Evolutionary conservation across 371 early-diverging fungal species (phyloP), one percentile per base, ranked within the genome.

Genomic region (Furculomyces boomerangus): DNA sequence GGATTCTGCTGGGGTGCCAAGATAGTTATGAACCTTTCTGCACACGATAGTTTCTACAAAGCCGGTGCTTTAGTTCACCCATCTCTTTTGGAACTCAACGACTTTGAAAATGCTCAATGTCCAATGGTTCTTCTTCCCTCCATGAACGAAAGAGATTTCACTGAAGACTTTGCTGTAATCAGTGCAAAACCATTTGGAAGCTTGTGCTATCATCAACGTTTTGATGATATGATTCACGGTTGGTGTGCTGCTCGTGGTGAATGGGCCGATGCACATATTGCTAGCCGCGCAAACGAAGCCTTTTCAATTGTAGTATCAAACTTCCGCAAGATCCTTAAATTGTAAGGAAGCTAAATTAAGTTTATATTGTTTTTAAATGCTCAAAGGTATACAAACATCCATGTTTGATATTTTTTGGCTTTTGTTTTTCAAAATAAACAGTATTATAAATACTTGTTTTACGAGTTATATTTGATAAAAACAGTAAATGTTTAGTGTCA

Each of bases 1-100:
- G 84, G 82, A n/a, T 79, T 79, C 67, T 81, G 82, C 70, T 80
- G 81, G 81, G 81, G 80, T 51, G 78, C 68, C 18, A 74, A 76
- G 56, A 54, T 68, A 18, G 66, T 59, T 7, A 56, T 70, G 16
- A 22, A 41, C 18, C 68, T 60, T 32, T 49, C 64, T 24, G 44
- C 62, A 1, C 56, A 56, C 48, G 57, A 60, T 25, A 57, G 58
- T 8, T 71, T 61, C 1, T 65, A 68, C 50, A 61, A 57, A 18
- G 77, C 73, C 53, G 77, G 71, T 25, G 72, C 79, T 0, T 55
- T 73, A 22, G 70, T 81, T 41, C 85, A 84, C 57, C 80, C 85
- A 25, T 72, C 78, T 3, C 66, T 71, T 37, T 61, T 81, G 45
- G 60, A 66, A 30, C 54, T 58, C n/a, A 73, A 68, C 28, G 78